phyloP scores from a whole-genome alignment of 495 filamentous ascomycete species.

The Stereocaulon alpinum region DNA sequence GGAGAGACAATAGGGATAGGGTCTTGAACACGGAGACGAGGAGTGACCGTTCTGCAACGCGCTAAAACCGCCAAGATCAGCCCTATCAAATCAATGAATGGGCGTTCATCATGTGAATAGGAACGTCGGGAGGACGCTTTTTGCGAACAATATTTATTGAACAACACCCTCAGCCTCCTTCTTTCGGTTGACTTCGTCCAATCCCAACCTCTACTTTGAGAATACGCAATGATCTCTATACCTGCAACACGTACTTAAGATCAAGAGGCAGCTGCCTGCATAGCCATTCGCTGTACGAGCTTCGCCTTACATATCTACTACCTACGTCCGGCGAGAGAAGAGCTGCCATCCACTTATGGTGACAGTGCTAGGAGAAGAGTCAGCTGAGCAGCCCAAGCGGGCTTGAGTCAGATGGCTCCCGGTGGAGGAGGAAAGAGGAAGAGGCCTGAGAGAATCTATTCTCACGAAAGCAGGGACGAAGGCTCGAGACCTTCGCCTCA shows the following conservation, averaged over 20 bases:
- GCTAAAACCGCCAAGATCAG: too few relatives aligned
- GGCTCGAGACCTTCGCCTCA: slow-evolving; percentile 51
- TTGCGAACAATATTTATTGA: too few relatives aligned
- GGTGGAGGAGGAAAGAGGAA: slow-evolving; percentile 49
- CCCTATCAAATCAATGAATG: too few relatives aligned
- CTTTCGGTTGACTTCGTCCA: too few relatives aligned
- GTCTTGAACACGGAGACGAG: too few relatives aligned
- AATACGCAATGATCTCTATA: too few relatives aligned
- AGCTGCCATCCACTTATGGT: slow-evolving; percentile 7
- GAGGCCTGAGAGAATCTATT: slow-evolving; percentile 43
- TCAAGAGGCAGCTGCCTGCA: background rate
- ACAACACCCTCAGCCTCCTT: too few relatives aligned
- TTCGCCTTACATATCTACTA: background rate
- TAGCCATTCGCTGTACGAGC: background rate
- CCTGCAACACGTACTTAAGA: background rate
- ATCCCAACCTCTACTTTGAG: too few relatives aligned
- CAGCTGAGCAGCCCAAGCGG: background rate
- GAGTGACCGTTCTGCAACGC: too few relatives aligned
- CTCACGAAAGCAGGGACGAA: slow-evolving; percentile 43
- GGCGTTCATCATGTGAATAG: too few relatives aligned
- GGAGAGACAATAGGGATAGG: too few relatives aligned
- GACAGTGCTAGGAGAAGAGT: background rate
- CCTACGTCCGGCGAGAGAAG: background rate
- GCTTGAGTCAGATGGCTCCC: slow-evolving; percentile 34
- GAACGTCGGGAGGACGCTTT: too few relatives aligned